Evolutionary conservation across 176 grass and related monocot species (phyloP), one percentile per base, ranked within the genome.

Genomic region (Microstegium vimineum): DNA sequence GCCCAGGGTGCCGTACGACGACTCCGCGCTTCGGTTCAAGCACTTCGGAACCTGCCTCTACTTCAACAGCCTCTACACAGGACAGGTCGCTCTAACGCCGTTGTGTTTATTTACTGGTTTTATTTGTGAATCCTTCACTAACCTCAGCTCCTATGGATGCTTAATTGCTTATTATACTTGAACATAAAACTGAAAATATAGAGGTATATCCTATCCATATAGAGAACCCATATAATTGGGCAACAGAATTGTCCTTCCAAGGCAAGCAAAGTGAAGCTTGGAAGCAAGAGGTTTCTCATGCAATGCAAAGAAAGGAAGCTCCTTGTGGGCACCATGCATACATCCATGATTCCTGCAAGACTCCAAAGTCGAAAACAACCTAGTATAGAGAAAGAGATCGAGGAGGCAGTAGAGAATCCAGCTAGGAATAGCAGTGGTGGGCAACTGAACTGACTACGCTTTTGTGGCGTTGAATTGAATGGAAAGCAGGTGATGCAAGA

Each of bases 1-100:
- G 77, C 90, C 90, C 5, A 87, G 90, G 57, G 83, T 93, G 71
- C 95, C 95, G 26, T 94, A 86, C 72, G 92, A 98, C 42, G 78
- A 89, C 84, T 25, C 79, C 8, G 36, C 88, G 10, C 79, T 98
- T 0, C 78, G 85, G 33, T 98, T 91, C 86, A 94, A 87, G 79
- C 95, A 95, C 66, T 98, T 90, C 6, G 90, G 88, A 20, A 76
- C 62, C 0, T 94, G 92, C 52, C 71, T 98, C 26, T 98, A 95
- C 82, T 98, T 89, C 49, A 73, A 98, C 70, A 87, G 92, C 78
- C 81, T 91, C 88, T 98, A 95, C 72, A 69, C 9, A 82, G 90
- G 84, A 74, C 51, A 87, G 89, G 92, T 93, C 40, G 1, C n/a
- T 80, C 32, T 32, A n/a, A 41, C 36, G 41, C 36, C n/a, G n/a